Conservation (phyloP, 148 eudicot species). For the Nepenthes gracilis region DNA sequence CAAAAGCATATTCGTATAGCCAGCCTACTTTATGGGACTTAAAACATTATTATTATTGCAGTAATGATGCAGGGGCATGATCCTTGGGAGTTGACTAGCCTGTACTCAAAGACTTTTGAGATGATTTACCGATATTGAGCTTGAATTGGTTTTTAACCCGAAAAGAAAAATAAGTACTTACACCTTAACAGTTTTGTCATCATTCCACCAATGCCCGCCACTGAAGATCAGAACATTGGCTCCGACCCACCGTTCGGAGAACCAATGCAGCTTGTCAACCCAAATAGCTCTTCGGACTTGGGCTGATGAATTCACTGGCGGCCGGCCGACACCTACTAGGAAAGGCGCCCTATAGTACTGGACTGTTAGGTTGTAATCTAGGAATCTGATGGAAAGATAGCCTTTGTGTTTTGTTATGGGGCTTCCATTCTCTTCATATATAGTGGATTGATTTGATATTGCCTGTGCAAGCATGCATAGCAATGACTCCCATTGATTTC, state of each 20-base stretch:
- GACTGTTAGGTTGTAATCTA: constrained; percentile 50
- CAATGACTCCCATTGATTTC: constrained; percentile 77
- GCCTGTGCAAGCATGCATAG: constrained; percentile 59
- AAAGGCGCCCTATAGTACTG: constrained; percentile 66
- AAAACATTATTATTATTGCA: too few relatives aligned
- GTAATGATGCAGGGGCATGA: too few relatives aligned
- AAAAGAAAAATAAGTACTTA: constrained; percentile 11
- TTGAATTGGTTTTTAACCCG: too few relatives aligned
- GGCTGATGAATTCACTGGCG: constrained; percentile 30
- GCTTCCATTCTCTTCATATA: constrained; percentile 42
- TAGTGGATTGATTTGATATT: constrained; percentile 38
- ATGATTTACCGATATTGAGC: too few relatives aligned
- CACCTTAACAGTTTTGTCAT: constrained; percentile 46
- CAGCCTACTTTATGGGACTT: too few relatives aligned
- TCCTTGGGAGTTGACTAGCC: too few relatives aligned
- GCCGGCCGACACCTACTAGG: constrained; percentile 28
- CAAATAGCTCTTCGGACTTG: constrained; percentile 35
- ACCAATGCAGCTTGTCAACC: constrained; percentile 64
- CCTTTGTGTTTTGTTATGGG: constrained; percentile 74
- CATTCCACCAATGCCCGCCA: constrained; percentile 80
- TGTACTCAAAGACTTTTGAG: too few relatives aligned
- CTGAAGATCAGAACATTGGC: constrained; percentile 40
- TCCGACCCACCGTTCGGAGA: constrained; percentile 41
- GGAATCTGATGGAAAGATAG: constrained; percentile 41
- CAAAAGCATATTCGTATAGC: too few relatives aligned